A percentile compares a stretch with the other conserved stretches of the same genome.
Conservation (phyloP, 2,329 filamentous ascomycete genomes). For the Botryotinia globosa region DNA sequence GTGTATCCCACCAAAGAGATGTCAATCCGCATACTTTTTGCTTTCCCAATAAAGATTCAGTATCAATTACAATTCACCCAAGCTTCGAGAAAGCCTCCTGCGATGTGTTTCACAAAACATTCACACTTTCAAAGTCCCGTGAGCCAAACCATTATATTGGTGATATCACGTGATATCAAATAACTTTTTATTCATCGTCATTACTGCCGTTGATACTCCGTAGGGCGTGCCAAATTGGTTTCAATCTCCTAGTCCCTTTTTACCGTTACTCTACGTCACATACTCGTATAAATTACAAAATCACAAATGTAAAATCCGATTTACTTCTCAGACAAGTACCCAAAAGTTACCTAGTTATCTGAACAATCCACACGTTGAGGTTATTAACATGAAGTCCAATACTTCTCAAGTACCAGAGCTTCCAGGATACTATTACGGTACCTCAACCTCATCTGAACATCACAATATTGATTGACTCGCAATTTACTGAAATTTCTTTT, state of each 20-base stretch:
- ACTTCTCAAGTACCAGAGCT: conserved; percentile 38
- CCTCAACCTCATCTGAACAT: background rate
- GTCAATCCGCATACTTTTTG: background rate
- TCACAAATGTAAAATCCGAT: background rate
- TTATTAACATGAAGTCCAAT: background rate
- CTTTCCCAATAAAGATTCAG: background rate
- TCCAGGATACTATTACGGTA: conserved; percentile 56
- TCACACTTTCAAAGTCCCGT: background rate
- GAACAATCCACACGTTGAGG: background rate
- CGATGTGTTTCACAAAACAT: background rate
- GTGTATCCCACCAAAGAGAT: background rate
- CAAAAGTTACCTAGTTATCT: background rate
- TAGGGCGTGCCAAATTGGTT: background rate
- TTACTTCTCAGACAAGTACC: background rate
- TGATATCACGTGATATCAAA: background rate
- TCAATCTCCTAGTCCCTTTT: too few relatives aligned
- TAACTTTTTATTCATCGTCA: background rate
- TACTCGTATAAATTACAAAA: background rate
- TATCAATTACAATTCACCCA: too few relatives aligned
- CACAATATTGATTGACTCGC: background rate
- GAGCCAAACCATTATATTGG: background rate
- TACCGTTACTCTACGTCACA: background rate
- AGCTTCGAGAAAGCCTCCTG: background rate
- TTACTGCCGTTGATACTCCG: background rate
- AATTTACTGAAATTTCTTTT: background rate